These are phyloP conservation scores for Stephanodiscus minutulus DNA, from an alignment of 108 stramenopile species.

Conservation along the genomic window DNA sequence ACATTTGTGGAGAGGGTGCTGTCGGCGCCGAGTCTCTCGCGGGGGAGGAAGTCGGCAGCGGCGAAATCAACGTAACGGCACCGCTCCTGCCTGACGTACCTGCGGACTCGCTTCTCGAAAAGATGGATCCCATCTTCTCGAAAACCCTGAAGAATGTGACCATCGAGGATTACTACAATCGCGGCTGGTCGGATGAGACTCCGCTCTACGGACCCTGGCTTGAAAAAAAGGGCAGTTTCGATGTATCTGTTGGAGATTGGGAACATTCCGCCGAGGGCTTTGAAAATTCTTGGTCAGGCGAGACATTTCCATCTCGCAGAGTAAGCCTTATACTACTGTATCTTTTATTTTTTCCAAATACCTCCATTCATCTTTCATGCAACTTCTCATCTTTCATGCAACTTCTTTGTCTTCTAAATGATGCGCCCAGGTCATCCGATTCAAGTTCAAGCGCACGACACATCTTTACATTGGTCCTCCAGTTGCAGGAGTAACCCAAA, in stretches of 20 bases:
- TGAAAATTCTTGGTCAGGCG: conserved; percentile 59
- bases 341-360: not conserved
- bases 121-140: conserved; percentile 71
- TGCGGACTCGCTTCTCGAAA: conserved; percentile 51
- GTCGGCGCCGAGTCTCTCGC: not conserved
- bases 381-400: not conserved
- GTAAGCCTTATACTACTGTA: conserved; percentile 12
- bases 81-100: conserved; percentile 46
- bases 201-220: conserved; percentile 78
- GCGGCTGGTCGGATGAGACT: conserved; percentile 65
- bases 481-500: conserved; percentile 76
- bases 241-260: conserved; percentile 71
- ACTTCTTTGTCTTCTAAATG: not conserved
- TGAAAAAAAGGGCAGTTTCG: conserved; percentile 60
- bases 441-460: conserved; percentile 74
- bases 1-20: conserved; percentile 6
- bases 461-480: conserved; percentile 85
- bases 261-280: conserved; percentile 53
- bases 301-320: conserved; percentile 55
- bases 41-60: not conserved
- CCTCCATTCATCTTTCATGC: not conserved
- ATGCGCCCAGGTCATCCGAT: conserved; percentile 44
- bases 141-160: conserved; percentile 63
- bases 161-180: conserved; percentile 62
- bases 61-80: not conserved